phyloP scores from a whole-genome alignment of 352 stramenopile genomes.

The Thalassiosira exigua region DNA sequence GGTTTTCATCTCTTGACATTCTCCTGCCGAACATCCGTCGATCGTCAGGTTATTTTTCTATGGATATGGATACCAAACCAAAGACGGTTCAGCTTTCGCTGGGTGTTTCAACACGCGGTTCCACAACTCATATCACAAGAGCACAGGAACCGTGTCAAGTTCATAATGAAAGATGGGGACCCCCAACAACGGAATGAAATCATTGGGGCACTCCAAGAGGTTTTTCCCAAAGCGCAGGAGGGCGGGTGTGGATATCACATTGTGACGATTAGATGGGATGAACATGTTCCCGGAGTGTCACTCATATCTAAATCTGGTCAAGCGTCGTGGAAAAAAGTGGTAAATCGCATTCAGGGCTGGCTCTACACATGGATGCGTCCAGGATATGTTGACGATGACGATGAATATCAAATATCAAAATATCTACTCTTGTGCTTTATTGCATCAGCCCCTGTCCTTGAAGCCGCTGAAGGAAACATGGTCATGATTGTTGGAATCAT shows the following conservation, averaged over 20 bases:
- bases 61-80: conserved; percentile 39
- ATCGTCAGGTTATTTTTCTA: conserved; percentile 43
- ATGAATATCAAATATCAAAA: conserved; percentile 15
- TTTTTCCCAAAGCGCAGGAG: conserved; percentile 35
- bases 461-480: background rate
- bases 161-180: conserved; percentile 54
- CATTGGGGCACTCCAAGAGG: conserved; percentile 3
- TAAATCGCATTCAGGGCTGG: conserved; percentile 27
- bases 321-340: conserved; percentile 5
- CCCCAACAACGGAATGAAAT: conserved; percentile 52
- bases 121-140: conserved; percentile 19
- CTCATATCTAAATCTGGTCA: background rate
- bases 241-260: conserved; percentile 41
- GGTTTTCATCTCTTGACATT: conserved; percentile 39
- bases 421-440: conserved; percentile 1
- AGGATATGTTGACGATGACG: conserved; percentile 7
- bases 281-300: conserved; percentile 5
- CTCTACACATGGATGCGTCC: conserved; percentile 20
- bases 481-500: conserved; percentile 15
- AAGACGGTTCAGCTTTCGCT: conserved; percentile 29
- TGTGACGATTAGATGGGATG: conserved; percentile 30
- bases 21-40: conserved; percentile 26
- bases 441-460: background rate
- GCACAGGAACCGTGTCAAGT: conserved; percentile 6
- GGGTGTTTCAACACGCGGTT: conserved; percentile 39